Percentiles rank a stretch among this genome's conserved stretches.
Evolutionary conservation across 495 filamentous ascomycete species (phyloP).

Genomic region (Mytilinidion resinicola): DNA sequence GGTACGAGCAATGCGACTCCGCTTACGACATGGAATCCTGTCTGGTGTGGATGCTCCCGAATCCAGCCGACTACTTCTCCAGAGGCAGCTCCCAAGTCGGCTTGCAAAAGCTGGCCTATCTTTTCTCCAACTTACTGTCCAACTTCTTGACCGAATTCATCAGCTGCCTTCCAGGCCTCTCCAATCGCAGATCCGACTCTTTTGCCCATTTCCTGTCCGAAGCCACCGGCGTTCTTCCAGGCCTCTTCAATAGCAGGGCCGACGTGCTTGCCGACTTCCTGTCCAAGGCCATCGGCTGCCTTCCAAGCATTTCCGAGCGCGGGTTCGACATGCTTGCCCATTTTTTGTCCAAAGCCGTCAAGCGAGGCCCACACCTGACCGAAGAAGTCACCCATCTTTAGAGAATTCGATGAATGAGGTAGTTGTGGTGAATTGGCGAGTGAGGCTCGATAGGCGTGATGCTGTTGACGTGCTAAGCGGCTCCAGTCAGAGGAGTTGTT

Average conservation of each 20-base stretch:
- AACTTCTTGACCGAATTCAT: neutral
- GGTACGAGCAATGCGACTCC: slow-evolving; percentile 12
- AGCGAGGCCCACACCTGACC: neutral
- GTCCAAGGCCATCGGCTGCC: neutral
- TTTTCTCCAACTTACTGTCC: neutral
- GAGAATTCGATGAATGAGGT: too few species aligned
- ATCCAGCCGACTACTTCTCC: slow-evolving; percentile 2
- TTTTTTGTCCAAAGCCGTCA: slow-evolving; percentile 5
- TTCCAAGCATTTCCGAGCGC: neutral
- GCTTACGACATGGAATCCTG: slow-evolving; percentile 11
- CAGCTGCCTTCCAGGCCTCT: neutral
- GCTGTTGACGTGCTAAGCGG: too few species aligned
- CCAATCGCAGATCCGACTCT: neutral
- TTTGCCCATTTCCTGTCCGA: neutral
- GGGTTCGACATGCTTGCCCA: slow-evolving; percentile 3
- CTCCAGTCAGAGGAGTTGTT: too few species aligned
- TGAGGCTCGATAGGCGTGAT: too few species aligned
- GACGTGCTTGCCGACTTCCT: neutral
- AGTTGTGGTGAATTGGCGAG: too few species aligned
- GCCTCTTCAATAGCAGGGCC: neutral
- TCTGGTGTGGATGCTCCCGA: slow-evolving; percentile 9
- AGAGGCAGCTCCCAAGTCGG: too few species aligned
- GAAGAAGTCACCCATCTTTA: too few species aligned
- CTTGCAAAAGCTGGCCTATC: too few species aligned
- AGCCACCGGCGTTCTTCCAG: neutral